phyloP scores from a whole-genome alignment of 192 early-diverging fungal genomes.

The Gryganskiella cystojenkinii region DNA sequence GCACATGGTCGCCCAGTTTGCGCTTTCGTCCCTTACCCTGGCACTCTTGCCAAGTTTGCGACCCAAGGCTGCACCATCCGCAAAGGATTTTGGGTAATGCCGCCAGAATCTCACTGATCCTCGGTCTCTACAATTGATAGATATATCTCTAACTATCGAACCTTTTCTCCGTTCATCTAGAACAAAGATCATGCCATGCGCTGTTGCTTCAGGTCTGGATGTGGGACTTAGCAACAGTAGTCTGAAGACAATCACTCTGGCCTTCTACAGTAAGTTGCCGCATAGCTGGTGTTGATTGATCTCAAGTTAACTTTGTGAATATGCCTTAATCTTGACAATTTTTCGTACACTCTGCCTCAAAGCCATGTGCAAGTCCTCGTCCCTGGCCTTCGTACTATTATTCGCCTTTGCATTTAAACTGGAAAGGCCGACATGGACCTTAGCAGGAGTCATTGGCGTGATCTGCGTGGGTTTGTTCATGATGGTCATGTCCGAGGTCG shows the following conservation, averaged over 20 bases:
- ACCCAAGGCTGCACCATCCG: conserved; percentile 65
- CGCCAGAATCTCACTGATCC: not conserved
- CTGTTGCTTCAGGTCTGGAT: conserved; percentile 88
- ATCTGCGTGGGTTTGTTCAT: conserved; percentile 86
- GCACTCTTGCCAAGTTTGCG: conserved; percentile 68
- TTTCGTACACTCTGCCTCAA: not conserved
- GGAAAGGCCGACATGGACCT: conserved; percentile 76
- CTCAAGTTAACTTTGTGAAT: not conserved
- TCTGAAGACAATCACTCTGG: conserved; percentile 87
- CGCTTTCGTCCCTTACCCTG: conserved; percentile 65
- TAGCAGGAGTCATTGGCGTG: conserved; percentile 79
- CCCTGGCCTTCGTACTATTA: conserved; percentile 80
- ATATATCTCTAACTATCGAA: not conserved
- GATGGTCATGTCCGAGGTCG: conserved; percentile 88
- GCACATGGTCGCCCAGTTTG: conserved; percentile 90
- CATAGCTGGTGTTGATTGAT: not conserved
- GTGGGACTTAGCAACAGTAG: conserved; percentile 91
- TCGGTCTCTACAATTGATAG: too few species aligned
- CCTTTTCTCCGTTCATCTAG: conserved; percentile 27
- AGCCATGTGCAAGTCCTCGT: conserved; percentile 87
- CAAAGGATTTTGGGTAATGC: conserved; percentile 61
- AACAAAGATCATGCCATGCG: conserved; percentile 86
- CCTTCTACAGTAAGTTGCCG: conserved; percentile 80
- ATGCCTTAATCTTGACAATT: conserved; percentile 10
- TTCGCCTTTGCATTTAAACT: conserved; percentile 93